Evolutionary conservation across 2,329 filamentous ascomycete genomes (phyloP).

Genomic region (Grosmannia huntii): DNA sequence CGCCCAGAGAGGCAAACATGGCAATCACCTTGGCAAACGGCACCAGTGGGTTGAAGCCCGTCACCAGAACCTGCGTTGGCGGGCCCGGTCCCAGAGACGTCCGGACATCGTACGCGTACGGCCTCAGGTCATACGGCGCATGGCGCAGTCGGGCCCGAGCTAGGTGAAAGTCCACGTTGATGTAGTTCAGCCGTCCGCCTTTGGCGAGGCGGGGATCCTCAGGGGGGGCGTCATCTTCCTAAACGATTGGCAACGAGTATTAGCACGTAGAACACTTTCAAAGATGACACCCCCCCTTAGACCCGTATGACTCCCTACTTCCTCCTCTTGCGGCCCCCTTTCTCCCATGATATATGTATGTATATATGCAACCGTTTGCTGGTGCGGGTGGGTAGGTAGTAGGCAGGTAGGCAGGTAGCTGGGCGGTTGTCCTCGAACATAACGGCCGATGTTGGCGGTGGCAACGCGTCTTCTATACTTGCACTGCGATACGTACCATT

Average conservation of each 20-base stretch:
- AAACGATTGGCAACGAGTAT: constrained; percentile 33
- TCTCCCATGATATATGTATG: constrained; percentile 8
- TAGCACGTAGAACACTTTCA: constrained; percentile 30
- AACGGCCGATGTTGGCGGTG: not conserved
- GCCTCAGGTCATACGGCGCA: constrained; percentile 66
- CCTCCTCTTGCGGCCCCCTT: constrained; percentile 11
- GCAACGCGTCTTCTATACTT: not conserved
- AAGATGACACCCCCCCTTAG: constrained; percentile 44
- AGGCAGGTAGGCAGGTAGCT: not conserved
- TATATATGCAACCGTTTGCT: constrained; percentile 1
- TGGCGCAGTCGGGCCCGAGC: constrained; percentile 59
- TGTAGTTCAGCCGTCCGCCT: constrained; percentile 52
- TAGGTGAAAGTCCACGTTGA: constrained; percentile 56
- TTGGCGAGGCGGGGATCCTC: constrained; percentile 71
- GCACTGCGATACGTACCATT: constrained; percentile 42
- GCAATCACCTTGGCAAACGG: constrained; percentile 65
- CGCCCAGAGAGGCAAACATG: constrained; percentile 69
- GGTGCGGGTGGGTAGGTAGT: not conserved
- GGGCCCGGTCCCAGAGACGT: constrained; percentile 83
- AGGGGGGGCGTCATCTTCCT: constrained; percentile 69
- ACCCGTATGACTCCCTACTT: constrained; percentile 10
- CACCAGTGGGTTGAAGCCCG: constrained; percentile 87
- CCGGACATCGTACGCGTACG: constrained; percentile 68
- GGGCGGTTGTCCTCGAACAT: not conserved
- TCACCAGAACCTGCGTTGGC: constrained; percentile 81